Evolutionary conservation across 169 alveolate species (phyloP).

Genomic region (Babesia bigemina): DNA sequence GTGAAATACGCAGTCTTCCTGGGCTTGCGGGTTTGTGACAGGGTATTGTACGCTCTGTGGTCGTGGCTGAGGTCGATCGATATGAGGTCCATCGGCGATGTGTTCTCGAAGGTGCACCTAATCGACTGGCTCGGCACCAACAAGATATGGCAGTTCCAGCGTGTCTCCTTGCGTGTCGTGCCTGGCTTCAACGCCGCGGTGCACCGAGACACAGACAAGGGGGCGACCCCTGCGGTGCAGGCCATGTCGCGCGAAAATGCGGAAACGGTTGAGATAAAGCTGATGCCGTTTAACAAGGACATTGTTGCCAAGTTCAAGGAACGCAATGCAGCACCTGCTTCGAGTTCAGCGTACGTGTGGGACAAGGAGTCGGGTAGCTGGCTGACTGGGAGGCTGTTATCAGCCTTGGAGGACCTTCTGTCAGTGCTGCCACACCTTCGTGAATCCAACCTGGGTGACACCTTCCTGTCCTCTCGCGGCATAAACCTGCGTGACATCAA

Average conservation of each 20-base stretch:
- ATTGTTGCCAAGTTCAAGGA: conserved; percentile 46
- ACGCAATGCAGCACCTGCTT: not conserved
- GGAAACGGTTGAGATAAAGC: conserved; percentile 24
- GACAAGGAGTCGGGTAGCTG: conserved; percentile 28
- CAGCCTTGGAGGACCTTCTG: conserved; percentile 43
- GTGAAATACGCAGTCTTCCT: conserved; percentile 43
- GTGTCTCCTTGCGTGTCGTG: conserved; percentile 15
- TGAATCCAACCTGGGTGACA: conserved; percentile 34
- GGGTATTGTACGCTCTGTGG: conserved; percentile 47
- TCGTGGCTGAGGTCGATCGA: conserved; percentile 34
- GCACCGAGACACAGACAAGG: conserved; percentile 15
- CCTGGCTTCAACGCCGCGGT: conserved; percentile 24
- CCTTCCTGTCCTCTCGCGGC: conserved; percentile 24
- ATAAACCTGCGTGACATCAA: conserved; percentile 30
- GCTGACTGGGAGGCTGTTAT: conserved; percentile 15
- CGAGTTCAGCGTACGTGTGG: conserved; percentile 29
- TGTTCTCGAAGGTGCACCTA: conserved; percentile 31
- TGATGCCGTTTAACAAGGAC: conserved; percentile 63
- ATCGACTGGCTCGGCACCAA: conserved; percentile 47
- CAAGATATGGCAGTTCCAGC: conserved; percentile 49
- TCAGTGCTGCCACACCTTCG: conserved; percentile 42
- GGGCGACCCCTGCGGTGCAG: conserved; percentile 28
- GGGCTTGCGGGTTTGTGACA: conserved; percentile 37
- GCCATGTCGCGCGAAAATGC: conserved; percentile 23
- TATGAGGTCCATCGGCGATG: conserved; percentile 29